phyloP scores from a whole-genome alignment of 2,329 filamentous ascomycete species.

The Pseudopithomyces chartarum region DNA sequence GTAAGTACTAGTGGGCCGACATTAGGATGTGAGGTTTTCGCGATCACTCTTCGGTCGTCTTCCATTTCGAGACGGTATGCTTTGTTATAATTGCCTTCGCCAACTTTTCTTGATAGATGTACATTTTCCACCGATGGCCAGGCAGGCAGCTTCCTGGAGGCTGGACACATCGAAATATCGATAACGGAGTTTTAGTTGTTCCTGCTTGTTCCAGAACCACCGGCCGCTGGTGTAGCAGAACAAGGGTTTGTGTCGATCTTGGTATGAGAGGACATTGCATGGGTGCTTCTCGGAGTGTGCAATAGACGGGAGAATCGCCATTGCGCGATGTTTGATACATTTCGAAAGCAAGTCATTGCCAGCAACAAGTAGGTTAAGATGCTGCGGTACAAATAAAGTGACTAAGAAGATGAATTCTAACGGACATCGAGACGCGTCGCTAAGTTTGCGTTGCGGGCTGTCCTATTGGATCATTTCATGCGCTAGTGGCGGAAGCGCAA shows the following conservation, averaged over 20 bases:
- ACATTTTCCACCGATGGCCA: constrained; percentile 19
- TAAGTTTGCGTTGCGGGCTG: not conserved
- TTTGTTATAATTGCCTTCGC: constrained; percentile 30
- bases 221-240: constrained; percentile 31
- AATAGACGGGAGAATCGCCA: not conserved
- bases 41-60: constrained; percentile 28
- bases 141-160: constrained; percentile 22
- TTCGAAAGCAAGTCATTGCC: not conserved
- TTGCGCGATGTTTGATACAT: not conserved
- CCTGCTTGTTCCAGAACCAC: constrained; percentile 28
- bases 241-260: not conserved
- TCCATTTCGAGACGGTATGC: constrained; percentile 21
- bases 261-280: not conserved
- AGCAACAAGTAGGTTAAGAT: not conserved
- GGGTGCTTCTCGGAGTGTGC: not conserved
- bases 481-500: no score
- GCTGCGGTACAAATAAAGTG: not conserved
- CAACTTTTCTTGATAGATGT: constrained; percentile 23
- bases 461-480: no score
- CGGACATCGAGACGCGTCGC: not conserved
- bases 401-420: not conserved
- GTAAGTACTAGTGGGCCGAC: constrained; percentile 23
- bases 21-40: constrained; percentile 32
- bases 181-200: constrained; percentile 25
- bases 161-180: constrained; percentile 21